Evolutionary conservation across 768 basidiomycete species (phyloP).

Genomic region (Pleurotus pulmonarius): DNA sequence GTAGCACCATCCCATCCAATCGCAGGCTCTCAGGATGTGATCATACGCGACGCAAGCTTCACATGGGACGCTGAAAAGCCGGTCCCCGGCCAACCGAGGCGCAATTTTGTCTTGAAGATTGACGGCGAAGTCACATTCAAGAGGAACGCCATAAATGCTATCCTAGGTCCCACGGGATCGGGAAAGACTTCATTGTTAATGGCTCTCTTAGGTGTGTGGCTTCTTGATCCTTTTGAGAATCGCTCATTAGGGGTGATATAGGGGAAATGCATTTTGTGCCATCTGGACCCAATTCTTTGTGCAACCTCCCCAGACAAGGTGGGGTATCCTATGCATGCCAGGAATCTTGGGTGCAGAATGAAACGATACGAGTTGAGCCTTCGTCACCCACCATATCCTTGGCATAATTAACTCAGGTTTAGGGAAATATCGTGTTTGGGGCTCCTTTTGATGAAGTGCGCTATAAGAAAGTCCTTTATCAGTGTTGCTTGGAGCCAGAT

Average conservation of each 20-base stretch:
- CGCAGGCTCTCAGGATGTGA: conserved; percentile 18
- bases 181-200: conserved; percentile 54
- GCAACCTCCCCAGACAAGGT: conserved; percentile 59
- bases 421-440: conserved; percentile 84
- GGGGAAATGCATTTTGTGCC: conserved; percentile 68
- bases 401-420: background rate
- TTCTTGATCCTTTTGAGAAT: background rate
- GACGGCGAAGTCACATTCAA: conserved; percentile 55
- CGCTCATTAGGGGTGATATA: conserved; percentile 8
- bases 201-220: conserved; percentile 14
- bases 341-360: conserved; percentile 84
- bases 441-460: conserved; percentile 69
- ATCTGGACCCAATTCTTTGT: conserved; percentile 53
- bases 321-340: conserved; percentile 82
- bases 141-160: conserved; percentile 48
- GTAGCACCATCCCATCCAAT: too few relatives aligned
- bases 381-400: too few relatives aligned
- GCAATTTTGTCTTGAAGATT: conserved; percentile 47
- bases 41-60: conserved; percentile 54
- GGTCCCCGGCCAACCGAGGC: conserved; percentile 34
- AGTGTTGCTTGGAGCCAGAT: conserved; percentile 73
- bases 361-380: conserved; percentile 54
- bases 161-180: conserved; percentile 56
- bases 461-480: conserved; percentile 73
- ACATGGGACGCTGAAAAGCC: conserved; percentile 43